These are phyloP conservation scores for barrel medic (Medicago truncatula) DNA, from an alignment of 306 rosid genomes.

Conservation along the genomic window DNA sequence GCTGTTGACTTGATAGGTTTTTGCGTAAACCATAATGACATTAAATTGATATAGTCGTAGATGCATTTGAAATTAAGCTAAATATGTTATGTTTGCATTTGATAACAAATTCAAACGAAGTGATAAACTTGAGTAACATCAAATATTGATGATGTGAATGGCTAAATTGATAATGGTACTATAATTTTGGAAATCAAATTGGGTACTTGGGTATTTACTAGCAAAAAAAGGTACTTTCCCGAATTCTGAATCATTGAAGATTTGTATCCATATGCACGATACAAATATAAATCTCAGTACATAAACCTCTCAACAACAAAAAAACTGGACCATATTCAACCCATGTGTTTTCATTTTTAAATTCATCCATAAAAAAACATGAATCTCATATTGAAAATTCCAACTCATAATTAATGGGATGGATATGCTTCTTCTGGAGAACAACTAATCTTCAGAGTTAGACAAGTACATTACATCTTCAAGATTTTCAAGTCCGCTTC, in stretches of 20 bases:
- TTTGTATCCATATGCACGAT: neutral
- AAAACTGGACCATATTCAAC: neutral
- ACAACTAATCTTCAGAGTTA: conserved; percentile 7
- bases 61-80: too few relatives aligned
- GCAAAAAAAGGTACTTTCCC: neutral
- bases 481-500: conserved; percentile 66
- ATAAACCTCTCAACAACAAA: neutral
- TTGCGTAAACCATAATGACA: too few relatives aligned
- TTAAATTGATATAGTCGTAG: too few relatives aligned
- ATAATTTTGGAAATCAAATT: too few relatives aligned
- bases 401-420: neutral
- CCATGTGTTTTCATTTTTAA: conserved; percentile 2
- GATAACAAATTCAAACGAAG: neutral
- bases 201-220: too few relatives aligned
- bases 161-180: too few relatives aligned
- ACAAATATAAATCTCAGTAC: neutral
- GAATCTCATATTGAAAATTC: neutral
- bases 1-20: neutral
- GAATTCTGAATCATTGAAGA: neutral
- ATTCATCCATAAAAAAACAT: neutral
- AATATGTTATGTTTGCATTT: too few relatives aligned
- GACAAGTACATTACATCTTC: conserved; percentile 30
- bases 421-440: neutral
- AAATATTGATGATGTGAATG: too few relatives aligned
- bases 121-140: neutral